These are phyloP conservation scores for Colletotrichum sp. DNA, from an alignment of 2,329 filamentous ascomycete genomes.

Conservation along the genomic window DNA sequence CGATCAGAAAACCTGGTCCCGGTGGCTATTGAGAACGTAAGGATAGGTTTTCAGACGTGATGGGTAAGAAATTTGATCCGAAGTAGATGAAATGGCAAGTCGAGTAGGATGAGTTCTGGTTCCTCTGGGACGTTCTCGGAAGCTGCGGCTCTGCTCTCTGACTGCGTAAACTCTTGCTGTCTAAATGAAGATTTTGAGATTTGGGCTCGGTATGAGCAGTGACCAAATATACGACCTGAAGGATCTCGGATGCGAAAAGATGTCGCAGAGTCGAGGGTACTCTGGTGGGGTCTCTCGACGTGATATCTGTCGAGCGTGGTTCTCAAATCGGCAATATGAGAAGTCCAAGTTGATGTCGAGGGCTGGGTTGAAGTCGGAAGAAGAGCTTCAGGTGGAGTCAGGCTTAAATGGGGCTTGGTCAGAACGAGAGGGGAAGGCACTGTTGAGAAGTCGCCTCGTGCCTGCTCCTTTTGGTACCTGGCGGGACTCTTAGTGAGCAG, in stretches of 20 bases:
- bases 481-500: neutral
- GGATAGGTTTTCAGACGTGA: neutral
- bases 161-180: neutral
- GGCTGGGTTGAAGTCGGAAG: neutral
- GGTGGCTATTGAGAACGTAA: rapidly evolving
- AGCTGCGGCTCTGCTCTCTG: neutral
- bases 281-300: neutral
- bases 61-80: too few relatives aligned
- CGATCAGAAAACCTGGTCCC: neutral
- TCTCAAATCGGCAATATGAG: neutral
- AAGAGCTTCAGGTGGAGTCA: neutral
- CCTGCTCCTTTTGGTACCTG: neutral
- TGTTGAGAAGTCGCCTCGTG: neutral
- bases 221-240: neutral
- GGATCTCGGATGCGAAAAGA: neutral
- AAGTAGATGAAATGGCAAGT: neutral
- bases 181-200: neutral
- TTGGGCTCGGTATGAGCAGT: neutral
- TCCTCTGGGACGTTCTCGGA: neutral
- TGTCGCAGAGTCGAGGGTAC: neutral
- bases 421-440: neutral
- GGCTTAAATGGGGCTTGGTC: neutral
- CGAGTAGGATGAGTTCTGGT: neutral
- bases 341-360: neutral
- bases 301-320: neutral